phyloP scores from a whole-genome alignment of 345 rosid genomes.

The Clausena lansium region DNA sequence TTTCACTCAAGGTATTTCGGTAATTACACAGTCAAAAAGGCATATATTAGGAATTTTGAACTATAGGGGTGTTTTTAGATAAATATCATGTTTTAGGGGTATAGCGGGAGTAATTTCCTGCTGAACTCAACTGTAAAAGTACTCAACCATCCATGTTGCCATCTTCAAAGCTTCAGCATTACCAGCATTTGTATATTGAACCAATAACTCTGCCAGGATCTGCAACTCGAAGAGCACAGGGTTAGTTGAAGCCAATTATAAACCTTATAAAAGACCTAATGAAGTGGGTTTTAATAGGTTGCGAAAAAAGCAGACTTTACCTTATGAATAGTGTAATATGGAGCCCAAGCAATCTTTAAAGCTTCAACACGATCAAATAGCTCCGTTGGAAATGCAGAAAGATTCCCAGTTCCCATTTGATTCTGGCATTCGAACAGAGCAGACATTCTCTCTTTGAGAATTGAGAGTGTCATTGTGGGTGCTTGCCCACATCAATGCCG shows the following conservation, averaged over 20 bases:
- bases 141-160: slow-evolving; percentile 47
- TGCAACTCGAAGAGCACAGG: slow-evolving; percentile 11
- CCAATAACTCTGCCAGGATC: slow-evolving; percentile 54
- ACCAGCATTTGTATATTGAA: slow-evolving; percentile 38
- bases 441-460: slow-evolving; percentile 38
- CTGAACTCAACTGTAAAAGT: slow-evolving; percentile 44
- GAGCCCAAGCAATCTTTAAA: slow-evolving; percentile 50
- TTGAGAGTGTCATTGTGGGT: slow-evolving; percentile 37
- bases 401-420: slow-evolving; percentile 48
- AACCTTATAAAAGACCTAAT: neutral
- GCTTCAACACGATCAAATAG: slow-evolving; percentile 48
- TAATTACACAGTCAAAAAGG: no score
- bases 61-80: no score
- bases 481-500: slow-evolving; percentile 60
- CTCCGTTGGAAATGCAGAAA: slow-evolving; percentile 49
- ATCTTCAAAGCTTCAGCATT: slow-evolving; percentile 42
- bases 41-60: no score
- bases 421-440: slow-evolving; percentile 42
- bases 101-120: no score
- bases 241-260: neutral
- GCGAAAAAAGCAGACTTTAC: neutral
- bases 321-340: slow-evolving; percentile 60
- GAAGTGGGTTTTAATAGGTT: neutral
- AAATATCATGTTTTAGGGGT: no score
- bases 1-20: no score